These are phyloP conservation scores for Infundibulicybe gibba DNA, from an alignment of 768 basidiomycete species.

Conservation along the genomic window DNA sequence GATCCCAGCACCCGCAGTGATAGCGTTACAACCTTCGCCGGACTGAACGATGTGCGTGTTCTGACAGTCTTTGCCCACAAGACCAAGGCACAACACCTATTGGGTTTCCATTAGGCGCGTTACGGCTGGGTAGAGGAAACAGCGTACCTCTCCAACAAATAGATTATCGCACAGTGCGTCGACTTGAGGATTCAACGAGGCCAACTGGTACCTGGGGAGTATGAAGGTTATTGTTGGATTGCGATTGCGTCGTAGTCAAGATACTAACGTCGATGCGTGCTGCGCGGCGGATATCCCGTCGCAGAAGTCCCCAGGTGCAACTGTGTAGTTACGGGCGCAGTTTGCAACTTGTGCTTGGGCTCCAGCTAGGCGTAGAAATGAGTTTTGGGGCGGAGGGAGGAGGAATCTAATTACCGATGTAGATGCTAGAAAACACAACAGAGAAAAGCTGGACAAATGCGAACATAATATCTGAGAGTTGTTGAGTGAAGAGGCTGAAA, in stretches of 20 bases:
- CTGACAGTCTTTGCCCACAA: constrained; percentile 51
- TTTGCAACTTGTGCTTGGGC: constrained; percentile 1
- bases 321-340: constrained; percentile 52
- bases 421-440: constrained; percentile 7
- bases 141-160: constrained; percentile 37
- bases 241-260: background rate
- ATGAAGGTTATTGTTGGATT: background rate
- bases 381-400: background rate
- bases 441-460: constrained; percentile 1
- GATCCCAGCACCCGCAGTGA: constrained; percentile 39
- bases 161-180: constrained; percentile 57
- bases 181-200: constrained; percentile 46
- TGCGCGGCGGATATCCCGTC: constrained; percentile 45
- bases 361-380: too few relatives aligned
- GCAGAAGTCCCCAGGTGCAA: constrained; percentile 51
- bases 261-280: constrained; percentile 43
- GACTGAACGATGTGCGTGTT: constrained; percentile 40
- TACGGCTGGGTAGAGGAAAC: background rate
- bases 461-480: constrained; percentile 8
- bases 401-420: constrained; percentile 5
- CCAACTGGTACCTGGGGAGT: constrained; percentile 51
- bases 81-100: constrained; percentile 47
- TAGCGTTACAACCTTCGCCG: constrained; percentile 47
- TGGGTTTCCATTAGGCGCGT: background rate
- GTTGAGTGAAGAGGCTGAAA: background rate